phyloP scores from a whole-genome alignment of 1,284 basidiomycete species.

The Ceratobasidium sp. region DNA sequence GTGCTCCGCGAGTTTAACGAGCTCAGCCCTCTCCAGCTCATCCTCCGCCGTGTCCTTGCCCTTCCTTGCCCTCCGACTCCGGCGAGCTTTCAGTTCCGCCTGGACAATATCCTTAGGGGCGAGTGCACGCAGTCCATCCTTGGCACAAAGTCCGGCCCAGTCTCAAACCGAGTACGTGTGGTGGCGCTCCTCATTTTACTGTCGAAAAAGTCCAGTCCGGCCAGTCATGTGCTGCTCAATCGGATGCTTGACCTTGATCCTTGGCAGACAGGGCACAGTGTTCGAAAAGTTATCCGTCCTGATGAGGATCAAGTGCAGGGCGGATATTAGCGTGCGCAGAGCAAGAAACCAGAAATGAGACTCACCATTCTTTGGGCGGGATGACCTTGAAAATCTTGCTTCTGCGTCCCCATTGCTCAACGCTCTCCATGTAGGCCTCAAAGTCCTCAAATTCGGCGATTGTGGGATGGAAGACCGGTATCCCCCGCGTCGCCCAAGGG shows the following conservation, averaged over 20 bases:
- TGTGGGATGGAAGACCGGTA: conserved; percentile 93
- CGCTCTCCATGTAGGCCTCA: conserved; percentile 85
- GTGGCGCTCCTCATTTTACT: conserved; percentile 91
- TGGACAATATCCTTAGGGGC: conserved; percentile 41
- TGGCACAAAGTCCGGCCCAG: conserved; percentile 85
- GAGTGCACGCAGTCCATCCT: conserved; percentile 58
- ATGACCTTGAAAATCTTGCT: conserved; percentile 96
- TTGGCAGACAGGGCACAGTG: conserved; percentile 73
- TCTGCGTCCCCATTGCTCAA: conserved; percentile 88
- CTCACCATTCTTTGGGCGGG: conserved; percentile 92
- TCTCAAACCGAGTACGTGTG: conserved; percentile 85
- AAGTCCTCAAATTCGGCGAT: conserved; percentile 92
- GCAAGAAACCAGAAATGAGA: conserved; percentile 48
- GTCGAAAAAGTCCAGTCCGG: conserved; percentile 86
- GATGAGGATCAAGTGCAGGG: background rate
- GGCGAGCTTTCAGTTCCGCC: conserved; percentile 50
- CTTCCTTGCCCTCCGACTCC: conserved; percentile 53
- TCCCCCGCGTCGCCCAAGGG: conserved; percentile 85
- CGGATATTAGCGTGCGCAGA: conserved; percentile 16
- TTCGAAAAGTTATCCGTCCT: conserved; percentile 82
- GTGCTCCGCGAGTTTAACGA: conserved; percentile 11
- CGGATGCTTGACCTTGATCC: conserved; percentile 82
- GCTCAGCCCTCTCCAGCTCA: conserved; percentile 27
- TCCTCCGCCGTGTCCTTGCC: conserved; percentile 54
- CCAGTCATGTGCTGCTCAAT: conserved; percentile 95